phyloP scores from a whole-genome alignment of 495 filamentous ascomycete genomes.

The Penicillium chermesinum region DNA sequence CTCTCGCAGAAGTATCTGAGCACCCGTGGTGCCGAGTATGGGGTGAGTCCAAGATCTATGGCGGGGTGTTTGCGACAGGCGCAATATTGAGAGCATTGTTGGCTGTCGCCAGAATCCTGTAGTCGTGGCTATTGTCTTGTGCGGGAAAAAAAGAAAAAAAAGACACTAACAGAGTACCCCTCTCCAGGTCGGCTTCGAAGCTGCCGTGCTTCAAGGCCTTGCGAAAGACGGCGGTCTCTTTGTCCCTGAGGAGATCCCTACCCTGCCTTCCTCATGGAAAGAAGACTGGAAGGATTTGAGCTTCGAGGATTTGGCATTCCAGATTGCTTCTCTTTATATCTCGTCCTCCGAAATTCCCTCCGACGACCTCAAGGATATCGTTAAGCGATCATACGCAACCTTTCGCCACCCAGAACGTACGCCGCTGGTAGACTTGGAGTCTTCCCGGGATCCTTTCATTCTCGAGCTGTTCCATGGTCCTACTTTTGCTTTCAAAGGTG shows the following conservation, averaged over 20 bases:
- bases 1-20: conserved; percentile 72
- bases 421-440: conserved; percentile 63
- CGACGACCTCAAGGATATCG: conserved; percentile 73
- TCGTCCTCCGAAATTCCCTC: conserved; percentile 73
- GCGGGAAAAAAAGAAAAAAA: no score
- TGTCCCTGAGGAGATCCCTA: conserved; percentile 76
- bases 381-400: conserved; percentile 73
- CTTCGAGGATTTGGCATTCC: conserved; percentile 67
- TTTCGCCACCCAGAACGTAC: conserved; percentile 74
- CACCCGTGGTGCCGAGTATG: conserved; percentile 74
- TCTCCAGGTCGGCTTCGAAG: conserved; percentile 80
- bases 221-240: conserved; percentile 86
- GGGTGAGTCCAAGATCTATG: conserved; percentile 44
- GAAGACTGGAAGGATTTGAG: conserved; percentile 63
- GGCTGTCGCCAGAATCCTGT: not conserved
- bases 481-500: conserved; percentile 84
- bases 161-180: no score
- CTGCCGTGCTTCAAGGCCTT: conserved; percentile 85
- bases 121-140: no score
- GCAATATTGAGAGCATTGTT: conserved; percentile 1
- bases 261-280: conserved; percentile 22
- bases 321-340: conserved; percentile 61
- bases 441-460: conserved; percentile 66
- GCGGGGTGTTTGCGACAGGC: not conserved
- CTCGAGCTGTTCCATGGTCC: conserved; percentile 98